phyloP scores from a whole-genome alignment of 257 asterid species.

The Solanum sejunctum region DNA sequence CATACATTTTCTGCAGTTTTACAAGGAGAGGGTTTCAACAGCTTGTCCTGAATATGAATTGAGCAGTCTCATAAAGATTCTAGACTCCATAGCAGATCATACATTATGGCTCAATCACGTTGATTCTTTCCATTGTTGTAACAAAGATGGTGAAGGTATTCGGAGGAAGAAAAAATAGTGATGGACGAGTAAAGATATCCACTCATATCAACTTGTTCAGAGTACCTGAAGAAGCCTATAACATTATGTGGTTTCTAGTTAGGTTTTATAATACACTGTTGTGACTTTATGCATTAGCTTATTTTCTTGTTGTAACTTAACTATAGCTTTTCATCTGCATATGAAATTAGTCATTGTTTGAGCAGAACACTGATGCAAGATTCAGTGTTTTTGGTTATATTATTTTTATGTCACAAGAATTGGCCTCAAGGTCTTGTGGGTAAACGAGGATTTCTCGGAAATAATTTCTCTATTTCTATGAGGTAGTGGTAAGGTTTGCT shows the following conservation, averaged over 20 bases:
- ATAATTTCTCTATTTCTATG: no score
- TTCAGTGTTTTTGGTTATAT: not conserved
- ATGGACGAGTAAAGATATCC: not conserved
- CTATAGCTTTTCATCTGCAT: not conserved
- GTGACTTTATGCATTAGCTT: not conserved
- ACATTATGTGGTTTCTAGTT: not conserved
- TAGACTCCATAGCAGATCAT: not conserved
- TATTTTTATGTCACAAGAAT: not conserved
- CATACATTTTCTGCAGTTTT: not conserved
- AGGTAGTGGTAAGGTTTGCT: no score
- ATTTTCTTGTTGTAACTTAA: not conserved
- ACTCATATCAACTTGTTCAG: not conserved
- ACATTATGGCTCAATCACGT: not conserved
- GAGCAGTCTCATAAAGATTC: not conserved
- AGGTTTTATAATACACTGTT: not conserved
- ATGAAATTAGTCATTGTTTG: not conserved
- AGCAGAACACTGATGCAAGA: not conserved
- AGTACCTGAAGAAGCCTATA: not conserved
- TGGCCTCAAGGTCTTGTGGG: not conserved
- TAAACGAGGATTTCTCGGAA: no score
- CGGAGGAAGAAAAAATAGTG: not conserved
- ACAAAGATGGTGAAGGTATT: not conserved
- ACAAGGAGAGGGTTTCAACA: not conserved
- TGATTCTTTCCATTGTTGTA: not conserved
- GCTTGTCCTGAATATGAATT: not conserved